phyloP scores from a whole-genome alignment of 1,284 basidiomycete genomes.

The Ustilago xerochloae region DNA sequence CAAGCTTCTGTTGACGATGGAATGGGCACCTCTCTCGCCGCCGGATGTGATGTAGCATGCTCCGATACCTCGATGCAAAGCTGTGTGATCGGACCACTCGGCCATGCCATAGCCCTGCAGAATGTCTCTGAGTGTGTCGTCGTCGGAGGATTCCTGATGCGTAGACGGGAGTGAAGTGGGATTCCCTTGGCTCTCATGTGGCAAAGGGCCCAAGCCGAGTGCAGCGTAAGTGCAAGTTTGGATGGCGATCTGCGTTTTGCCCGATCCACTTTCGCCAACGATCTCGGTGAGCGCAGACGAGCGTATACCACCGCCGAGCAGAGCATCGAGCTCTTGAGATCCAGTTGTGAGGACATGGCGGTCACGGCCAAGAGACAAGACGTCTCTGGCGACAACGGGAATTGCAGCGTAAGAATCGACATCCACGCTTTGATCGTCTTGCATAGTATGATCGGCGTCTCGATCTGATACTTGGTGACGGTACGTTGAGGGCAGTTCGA shows the following conservation, averaged over 20 bases:
- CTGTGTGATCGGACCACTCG: neutral
- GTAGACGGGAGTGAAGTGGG: neutral
- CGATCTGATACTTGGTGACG: neutral
- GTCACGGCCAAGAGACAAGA: constrained; percentile 18
- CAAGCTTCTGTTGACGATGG: constrained; percentile 28
- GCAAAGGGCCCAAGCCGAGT: constrained; percentile 27
- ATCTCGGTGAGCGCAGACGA: constrained; percentile 51
- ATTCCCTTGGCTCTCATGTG: neutral
- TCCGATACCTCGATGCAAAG: neutral
- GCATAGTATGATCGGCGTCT: neutral
- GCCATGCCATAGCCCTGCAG: constrained; percentile 21
- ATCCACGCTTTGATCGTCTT: neutral
- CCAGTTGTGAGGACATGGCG: constrained; percentile 33
- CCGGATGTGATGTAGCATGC: constrained; percentile 41
- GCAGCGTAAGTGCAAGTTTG: constrained; percentile 49
- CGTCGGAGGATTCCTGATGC: neutral
- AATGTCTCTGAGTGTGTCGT: constrained; percentile 8
- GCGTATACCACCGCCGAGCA: constrained; percentile 48
- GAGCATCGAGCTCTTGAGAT: constrained; percentile 31
- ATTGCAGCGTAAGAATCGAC: neutral
- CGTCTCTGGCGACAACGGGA: constrained; percentile 5
- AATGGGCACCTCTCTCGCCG: constrained; percentile 32
- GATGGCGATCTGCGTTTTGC: constrained; percentile 59
- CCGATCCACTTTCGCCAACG: constrained; percentile 58
- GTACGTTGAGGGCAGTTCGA: constrained; percentile 18